These are phyloP conservation scores for Madurella mycetomatis DNA, from an alignment of 2,329 filamentous ascomycete genomes.

Conservation along the genomic window DNA sequence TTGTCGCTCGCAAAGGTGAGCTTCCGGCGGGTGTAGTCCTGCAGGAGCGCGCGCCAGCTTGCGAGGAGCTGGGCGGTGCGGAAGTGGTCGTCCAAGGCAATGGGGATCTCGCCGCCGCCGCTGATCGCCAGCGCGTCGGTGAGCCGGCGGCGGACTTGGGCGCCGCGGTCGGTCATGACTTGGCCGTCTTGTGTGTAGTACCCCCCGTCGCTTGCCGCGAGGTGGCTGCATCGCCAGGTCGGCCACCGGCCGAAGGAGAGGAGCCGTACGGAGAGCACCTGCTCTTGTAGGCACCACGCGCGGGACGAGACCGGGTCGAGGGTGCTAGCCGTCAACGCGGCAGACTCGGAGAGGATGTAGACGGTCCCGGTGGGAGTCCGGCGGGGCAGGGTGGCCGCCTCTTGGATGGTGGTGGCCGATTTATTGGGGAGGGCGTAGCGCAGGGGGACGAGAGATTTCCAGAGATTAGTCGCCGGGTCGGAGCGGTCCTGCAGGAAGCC, in stretches of 20 bases:
- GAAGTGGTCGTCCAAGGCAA: neutral
- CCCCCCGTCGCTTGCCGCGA: constrained; percentile 7
- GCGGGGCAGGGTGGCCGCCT: neutral
- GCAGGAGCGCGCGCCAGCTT: constrained; percentile 5
- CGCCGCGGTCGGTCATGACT: neutral
- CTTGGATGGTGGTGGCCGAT: neutral
- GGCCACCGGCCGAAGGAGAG: constrained; percentile 6
- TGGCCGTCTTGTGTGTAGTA: neutral
- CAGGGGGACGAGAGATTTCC: constrained; percentile 3
- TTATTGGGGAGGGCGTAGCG: neutral
- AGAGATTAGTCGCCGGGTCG: neutral
- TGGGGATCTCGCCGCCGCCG: too few species aligned
- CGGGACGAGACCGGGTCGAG: neutral
- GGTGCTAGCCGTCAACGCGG: neutral
- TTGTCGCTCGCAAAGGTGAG: constrained; percentile 4
- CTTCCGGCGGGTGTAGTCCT: constrained; percentile 9
- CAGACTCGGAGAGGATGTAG: constrained; percentile 2
- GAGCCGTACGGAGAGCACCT: constrained; percentile 10
- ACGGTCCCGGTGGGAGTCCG: neutral
- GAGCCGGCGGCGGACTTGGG: neutral
- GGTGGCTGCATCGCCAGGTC: constrained; percentile 4
- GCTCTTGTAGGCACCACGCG: constrained; percentile 14
- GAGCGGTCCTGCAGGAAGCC: constrained; percentile 3
- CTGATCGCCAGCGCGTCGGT: neutral
- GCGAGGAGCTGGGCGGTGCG: neutral